Evolutionary conservation across 208 protist genomes (phyloP), one percentile per base, ranked within the genome.

Genomic region (Vickermania ingenoplastis): DNA sequence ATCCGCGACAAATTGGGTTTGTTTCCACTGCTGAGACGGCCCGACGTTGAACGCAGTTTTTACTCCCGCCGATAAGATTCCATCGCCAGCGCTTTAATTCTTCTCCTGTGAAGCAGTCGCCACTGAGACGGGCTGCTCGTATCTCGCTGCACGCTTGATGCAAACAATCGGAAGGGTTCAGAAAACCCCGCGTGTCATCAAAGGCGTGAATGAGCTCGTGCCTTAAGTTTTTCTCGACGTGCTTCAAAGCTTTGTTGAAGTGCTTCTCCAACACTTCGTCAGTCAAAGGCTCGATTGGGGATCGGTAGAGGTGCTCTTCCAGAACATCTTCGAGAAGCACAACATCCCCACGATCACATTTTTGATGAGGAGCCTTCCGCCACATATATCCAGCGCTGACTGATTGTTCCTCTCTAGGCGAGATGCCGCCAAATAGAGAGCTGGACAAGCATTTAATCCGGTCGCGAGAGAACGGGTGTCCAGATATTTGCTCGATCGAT

Each of bases 71-170:
- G 36, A 92, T 73, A 26, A 75, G 67, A 53, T 84, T 68, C 11
- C 91, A 66, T 26, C 95, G 77, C 2, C 89, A 85, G 31, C 79
- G 82, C 25, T 59, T 49, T 26, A 84, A 45, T 65, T 97, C 88
- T 53, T 91, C 52, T 0, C 71, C 59, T 3, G 77, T 63, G 55
- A 83, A 82, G 61, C 95, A 98, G 67, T 98, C 95, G 0, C 95
- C 95, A 70, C 90, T 97, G 13, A 98, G 75, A 0, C 81, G 75
- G 11, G 95, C 91, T n/a, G 95, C 92, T 21, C 95, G 85, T 41
- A 97, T 95, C 67, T 97, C 94, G 56, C 91, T 92, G 76, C 95
- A 98, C 31, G 95, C 92, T 49, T 97, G 89, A 53, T 97, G 93
- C n/a, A 71, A 27, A 57, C 89, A 96, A 71, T 95, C 80, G n/a